phyloP scores from a whole-genome alignment of 2,329 filamentous ascomycete species.

The Cercospora sojina region DNA sequence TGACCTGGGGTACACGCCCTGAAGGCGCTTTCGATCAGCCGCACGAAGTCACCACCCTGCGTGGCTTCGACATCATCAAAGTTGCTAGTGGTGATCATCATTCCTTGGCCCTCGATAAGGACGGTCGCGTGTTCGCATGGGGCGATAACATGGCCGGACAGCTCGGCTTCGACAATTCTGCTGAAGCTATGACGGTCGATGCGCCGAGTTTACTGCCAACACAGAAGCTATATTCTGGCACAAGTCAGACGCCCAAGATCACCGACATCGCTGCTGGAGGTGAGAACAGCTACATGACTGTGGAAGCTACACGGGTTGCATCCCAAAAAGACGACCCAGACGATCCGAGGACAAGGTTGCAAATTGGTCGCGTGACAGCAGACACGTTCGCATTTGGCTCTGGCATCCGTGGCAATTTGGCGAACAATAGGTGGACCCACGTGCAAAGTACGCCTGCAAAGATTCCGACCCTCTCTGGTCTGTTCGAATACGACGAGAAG shows the following conservation, averaged over 20 bases:
- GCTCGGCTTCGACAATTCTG: conserved; percentile 72
- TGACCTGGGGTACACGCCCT: conserved; percentile 77
- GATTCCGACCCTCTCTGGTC: conserved; percentile 76
- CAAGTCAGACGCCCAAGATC: conserved; percentile 62
- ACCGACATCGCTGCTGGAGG: conserved; percentile 84
- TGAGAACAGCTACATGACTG: conserved; percentile 79
- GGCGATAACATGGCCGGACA: conserved; percentile 93
- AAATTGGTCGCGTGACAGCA: conserved; percentile 59
- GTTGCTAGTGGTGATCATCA: conserved; percentile 87
- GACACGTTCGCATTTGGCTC: conserved; percentile 87
- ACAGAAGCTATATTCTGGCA: conserved; percentile 69
- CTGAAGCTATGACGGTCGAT: conserved; percentile 63
- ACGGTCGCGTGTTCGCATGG: conserved; percentile 79
- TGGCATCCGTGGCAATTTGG: conserved; percentile 79
- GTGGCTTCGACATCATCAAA: conserved; percentile 67
- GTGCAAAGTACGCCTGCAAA: conserved; percentile 74
- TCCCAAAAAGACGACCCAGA: conserved; percentile 37
- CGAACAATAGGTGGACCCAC: conserved; percentile 87
- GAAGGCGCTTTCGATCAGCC: conserved; percentile 75
- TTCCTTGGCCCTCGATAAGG: conserved; percentile 72
- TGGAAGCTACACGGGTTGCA: conserved; percentile 69
- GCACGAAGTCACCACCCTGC: conserved; percentile 72
- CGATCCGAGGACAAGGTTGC: conserved; percentile 39
- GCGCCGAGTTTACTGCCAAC: conserved; percentile 69
- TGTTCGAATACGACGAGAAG: conserved; percentile 83